These are phyloP conservation scores for Dryas alaskensis DNA, from an alignment of 306 rosid species.

Conservation along the genomic window DNA sequence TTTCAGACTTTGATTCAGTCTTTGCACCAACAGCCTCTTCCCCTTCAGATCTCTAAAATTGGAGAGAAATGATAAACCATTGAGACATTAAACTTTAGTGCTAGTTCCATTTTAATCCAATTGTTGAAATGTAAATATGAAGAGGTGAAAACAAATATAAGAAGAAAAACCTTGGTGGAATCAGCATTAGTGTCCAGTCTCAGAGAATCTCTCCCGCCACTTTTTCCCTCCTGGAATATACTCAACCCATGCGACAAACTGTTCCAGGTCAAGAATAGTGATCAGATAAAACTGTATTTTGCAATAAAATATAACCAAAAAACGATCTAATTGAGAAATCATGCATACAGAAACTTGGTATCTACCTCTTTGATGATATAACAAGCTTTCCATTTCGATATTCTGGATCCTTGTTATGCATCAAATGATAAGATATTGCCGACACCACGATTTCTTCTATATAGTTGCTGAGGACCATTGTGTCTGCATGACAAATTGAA, in stretches of 20 bases:
- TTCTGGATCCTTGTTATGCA: constrained; percentile 58
- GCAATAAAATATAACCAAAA: not conserved
- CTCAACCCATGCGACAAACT: constrained; percentile 90
- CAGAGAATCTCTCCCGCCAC: constrained; percentile 53
- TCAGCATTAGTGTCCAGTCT: constrained; percentile 65
- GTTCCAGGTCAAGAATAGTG: constrained; percentile 39
- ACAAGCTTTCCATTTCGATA: constrained; percentile 92
- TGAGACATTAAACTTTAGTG: constrained; percentile 3
- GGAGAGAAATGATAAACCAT: constrained; percentile 22
- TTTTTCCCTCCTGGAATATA: constrained; percentile 69
- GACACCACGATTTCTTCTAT: constrained; percentile 83
- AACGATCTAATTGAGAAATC: constrained; percentile 6
- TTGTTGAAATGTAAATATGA: not conserved
- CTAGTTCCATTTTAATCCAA: not conserved
- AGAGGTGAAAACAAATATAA: not conserved
- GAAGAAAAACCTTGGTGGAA: constrained; percentile 57
- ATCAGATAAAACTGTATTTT: constrained; percentile 15
- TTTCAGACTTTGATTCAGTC: constrained; percentile 49
- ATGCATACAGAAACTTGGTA: constrained; percentile 1
- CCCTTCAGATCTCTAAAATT: constrained; percentile 50
- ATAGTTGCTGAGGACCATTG: constrained; percentile 50
- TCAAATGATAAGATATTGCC: constrained; percentile 73
- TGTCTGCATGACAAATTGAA: constrained; percentile 66
- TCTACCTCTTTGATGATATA: constrained; percentile 74
- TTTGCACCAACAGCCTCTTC: constrained; percentile 51